Percentiles rank a stretch among this genome's conserved stretches.
Evolutionary conservation across 2,329 filamentous ascomycete genomes (phyloP).

Genomic region (Trichoderma arundinaceum): DNA sequence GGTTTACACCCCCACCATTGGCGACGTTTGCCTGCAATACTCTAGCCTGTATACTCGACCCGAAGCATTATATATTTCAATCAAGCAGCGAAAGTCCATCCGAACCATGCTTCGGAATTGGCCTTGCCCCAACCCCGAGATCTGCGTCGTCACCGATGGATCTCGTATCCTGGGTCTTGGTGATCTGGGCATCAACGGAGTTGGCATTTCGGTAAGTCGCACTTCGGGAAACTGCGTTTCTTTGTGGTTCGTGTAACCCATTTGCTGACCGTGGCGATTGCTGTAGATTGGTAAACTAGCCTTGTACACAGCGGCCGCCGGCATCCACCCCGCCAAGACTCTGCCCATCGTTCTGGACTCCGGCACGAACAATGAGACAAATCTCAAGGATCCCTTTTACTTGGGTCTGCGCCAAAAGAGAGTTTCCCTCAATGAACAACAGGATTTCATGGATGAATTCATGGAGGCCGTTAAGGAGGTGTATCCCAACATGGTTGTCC

Average conservation of each 20-base stretch:
- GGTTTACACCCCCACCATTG: slow-evolving; percentile 89
- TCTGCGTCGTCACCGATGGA: slow-evolving; percentile 95
- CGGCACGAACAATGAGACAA: slow-evolving; percentile 69
- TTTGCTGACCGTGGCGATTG: slow-evolving; percentile 33
- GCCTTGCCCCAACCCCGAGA: slow-evolving; percentile 88
- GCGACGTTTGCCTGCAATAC: slow-evolving; percentile 95
- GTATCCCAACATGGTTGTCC: slow-evolving; percentile 72
- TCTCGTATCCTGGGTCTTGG: slow-evolving; percentile 91
- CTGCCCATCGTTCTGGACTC: slow-evolving; percentile 72
- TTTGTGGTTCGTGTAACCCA: not conserved
- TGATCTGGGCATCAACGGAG: slow-evolving; percentile 94
- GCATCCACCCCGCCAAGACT: slow-evolving; percentile 88
- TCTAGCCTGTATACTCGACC: slow-evolving; percentile 94
- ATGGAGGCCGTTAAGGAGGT: slow-evolving; percentile 87
- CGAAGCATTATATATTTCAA: slow-evolving; percentile 95
- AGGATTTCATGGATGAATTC: slow-evolving; percentile 95
- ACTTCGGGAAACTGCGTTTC: not conserved
- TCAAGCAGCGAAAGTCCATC: slow-evolving; percentile 90
- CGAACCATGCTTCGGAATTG: slow-evolving; percentile 89
- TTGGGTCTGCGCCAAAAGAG: slow-evolving; percentile 87
- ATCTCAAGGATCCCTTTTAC: slow-evolving; percentile 77
- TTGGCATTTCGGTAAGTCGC: slow-evolving; percentile 84
- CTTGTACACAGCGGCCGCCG: slow-evolving; percentile 93
- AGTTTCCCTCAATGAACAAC: slow-evolving; percentile 76
- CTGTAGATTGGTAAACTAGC: slow-evolving; percentile 84